These are phyloP conservation scores for Gossypium ekmanianum DNA, from an alignment of 345 rosid species.

Conservation along the genomic window DNA sequence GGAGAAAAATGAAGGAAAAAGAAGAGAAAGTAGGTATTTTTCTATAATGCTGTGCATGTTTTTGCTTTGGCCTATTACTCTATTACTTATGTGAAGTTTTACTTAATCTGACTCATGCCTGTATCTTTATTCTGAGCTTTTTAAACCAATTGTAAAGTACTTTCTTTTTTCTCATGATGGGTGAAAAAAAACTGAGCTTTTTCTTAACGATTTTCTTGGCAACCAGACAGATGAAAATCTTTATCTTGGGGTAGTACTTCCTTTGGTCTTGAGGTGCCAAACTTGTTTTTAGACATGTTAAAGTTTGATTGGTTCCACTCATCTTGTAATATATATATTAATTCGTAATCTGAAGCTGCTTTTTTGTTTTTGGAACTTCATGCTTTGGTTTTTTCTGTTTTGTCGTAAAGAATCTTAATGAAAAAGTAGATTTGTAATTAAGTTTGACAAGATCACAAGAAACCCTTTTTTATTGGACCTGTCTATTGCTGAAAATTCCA, in stretches of 20 bases:
- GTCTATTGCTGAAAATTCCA: conserved; percentile 25
- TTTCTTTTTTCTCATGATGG: no score
- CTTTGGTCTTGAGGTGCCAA: conserved; percentile 6
- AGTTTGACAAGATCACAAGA: conserved; percentile 27
- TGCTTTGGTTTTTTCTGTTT: conserved; percentile 57
- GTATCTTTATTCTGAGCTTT: background rate
- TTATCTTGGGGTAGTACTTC: background rate
- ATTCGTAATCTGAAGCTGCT: conserved; percentile 23
- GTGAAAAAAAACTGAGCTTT: background rate
- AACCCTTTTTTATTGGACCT: conserved; percentile 27
- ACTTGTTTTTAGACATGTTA: conserved; percentile 13
- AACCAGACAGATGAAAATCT: conserved; percentile 21
- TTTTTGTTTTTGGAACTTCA: conserved; percentile 51
- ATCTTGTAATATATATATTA: conserved; percentile 5
- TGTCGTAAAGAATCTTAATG: conserved; percentile 55
- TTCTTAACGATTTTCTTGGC: conserved; percentile 14
- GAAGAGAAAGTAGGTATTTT: background rate
- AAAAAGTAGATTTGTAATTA: conserved; percentile 36
- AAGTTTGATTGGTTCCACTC: conserved; percentile 21
- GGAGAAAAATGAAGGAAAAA: background rate
- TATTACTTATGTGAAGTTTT: background rate
- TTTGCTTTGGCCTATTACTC: background rate
- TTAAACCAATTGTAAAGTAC: no score
- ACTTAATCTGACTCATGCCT: background rate
- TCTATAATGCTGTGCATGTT: background rate